phyloP scores from a whole-genome alignment of 2,329 filamentous ascomycete species.

The Aureobasidium zeae region DNA sequence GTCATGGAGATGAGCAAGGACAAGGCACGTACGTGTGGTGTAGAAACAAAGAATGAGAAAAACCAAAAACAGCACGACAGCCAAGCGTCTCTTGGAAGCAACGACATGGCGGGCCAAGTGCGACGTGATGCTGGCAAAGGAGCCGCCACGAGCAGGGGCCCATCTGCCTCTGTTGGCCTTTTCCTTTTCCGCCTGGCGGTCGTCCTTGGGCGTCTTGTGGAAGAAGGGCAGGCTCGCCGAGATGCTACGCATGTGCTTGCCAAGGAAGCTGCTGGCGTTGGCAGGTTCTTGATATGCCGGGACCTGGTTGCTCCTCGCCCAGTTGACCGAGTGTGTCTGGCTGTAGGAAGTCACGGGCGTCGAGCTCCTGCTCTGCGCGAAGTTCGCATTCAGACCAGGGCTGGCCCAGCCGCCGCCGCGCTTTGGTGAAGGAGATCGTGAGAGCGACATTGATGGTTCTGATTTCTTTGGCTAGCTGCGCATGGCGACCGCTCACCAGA shows the following conservation, averaged over 20 bases:
- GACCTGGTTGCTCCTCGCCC: slow-evolving; percentile 67
- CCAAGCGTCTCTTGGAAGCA: slow-evolving; percentile 54
- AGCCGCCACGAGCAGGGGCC: slow-evolving; percentile 34
- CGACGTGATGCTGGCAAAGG: slow-evolving; percentile 28
- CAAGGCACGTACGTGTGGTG: slow-evolving; percentile 66
- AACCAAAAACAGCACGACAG: slow-evolving; percentile 52
- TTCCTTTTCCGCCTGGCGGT: slow-evolving; percentile 63
- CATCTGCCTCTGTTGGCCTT: slow-evolving; percentile 57
- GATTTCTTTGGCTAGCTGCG: slow-evolving; percentile 3
- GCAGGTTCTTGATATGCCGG: slow-evolving; percentile 70
- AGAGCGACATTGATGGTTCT: slow-evolving; percentile 61
- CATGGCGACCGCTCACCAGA: slow-evolving; percentile 7
- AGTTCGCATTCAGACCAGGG: slow-evolving; percentile 62
- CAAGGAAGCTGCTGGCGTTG: slow-evolving; percentile 77
- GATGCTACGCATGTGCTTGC: slow-evolving; percentile 69
- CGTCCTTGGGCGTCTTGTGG: slow-evolving; percentile 40
- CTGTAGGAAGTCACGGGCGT: slow-evolving; percentile 33
- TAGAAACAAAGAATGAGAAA: slow-evolving; percentile 58
- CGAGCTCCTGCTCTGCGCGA: slow-evolving; percentile 21
- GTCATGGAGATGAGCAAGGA: no score
- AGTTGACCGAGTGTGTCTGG: slow-evolving; percentile 54
- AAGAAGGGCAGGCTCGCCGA: slow-evolving; percentile 72
- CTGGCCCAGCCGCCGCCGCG: slow-evolving; percentile 83
- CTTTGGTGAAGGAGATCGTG: slow-evolving; percentile 76
- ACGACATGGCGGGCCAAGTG: slow-evolving; percentile 39